phyloP scores from a whole-genome alignment of 1,284 basidiomycete genomes.

The Pseudozyma hubeiensis region DNA sequence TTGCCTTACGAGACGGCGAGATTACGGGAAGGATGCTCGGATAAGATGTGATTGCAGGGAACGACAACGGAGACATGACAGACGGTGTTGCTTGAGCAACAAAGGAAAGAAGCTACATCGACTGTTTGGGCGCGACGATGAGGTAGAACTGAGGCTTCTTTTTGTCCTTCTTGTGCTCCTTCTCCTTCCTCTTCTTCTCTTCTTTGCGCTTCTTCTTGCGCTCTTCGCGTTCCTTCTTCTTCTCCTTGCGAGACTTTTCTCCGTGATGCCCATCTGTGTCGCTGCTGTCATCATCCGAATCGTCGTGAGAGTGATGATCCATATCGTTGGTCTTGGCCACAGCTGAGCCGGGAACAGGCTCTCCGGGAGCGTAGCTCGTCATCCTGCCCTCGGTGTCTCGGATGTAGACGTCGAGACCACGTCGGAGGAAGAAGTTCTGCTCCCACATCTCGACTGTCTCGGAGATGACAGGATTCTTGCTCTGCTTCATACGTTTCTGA shows the following conservation, averaged over 20 bases:
- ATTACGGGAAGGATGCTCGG: too few relatives aligned
- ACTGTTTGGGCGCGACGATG: slow-evolving; percentile 8
- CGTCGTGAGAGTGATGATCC: slow-evolving; percentile 1
- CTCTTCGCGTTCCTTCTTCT: slow-evolving; percentile 9
- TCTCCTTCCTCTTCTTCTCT: slow-evolving; percentile 9
- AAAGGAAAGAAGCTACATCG: too few relatives aligned
- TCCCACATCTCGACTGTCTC: slow-evolving; percentile 27
- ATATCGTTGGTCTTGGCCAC: not conserved
- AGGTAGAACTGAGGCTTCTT: slow-evolving; percentile 14
- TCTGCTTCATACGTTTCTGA: slow-evolving; percentile 15
- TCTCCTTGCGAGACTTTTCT: not conserved
- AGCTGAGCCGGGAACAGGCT: not conserved
- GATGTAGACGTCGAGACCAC: slow-evolving; percentile 31
- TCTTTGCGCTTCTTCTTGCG: slow-evolving; percentile 9
- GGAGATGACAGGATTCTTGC: slow-evolving; percentile 10
- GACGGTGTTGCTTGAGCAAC: too few relatives aligned
- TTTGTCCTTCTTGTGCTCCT: slow-evolving; percentile 16
- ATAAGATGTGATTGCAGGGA: too few relatives aligned
- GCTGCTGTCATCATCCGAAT: slow-evolving; percentile 11
- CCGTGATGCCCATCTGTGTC: not conserved
- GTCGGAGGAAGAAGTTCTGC: slow-evolving; percentile 22
- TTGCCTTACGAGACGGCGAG: too few relatives aligned
- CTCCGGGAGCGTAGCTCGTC: not conserved
- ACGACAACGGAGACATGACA: too few relatives aligned
- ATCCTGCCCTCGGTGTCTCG: slow-evolving; percentile 12